phyloP scores from a whole-genome alignment of 768 basidiomycete species.

The Baorangia bicolor region DNA sequence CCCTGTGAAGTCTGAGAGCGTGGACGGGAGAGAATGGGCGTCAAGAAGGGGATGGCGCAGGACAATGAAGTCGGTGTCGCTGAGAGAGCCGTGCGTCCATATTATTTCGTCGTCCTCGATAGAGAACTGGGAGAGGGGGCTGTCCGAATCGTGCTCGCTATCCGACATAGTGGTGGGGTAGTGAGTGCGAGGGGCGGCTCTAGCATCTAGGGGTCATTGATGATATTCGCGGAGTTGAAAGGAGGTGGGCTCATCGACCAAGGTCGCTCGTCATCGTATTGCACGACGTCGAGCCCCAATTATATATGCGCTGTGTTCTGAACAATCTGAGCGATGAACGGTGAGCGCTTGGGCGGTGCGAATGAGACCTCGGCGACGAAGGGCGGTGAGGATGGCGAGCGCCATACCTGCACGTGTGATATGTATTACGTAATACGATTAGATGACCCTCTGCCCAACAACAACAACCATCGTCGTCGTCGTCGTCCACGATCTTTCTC shows the following conservation, averaged over 20 bases:
- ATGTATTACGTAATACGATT: conserved; percentile 35
- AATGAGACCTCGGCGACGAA: background rate
- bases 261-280: conserved; percentile 12
- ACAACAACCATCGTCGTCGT: too few species aligned
- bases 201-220: background rate
- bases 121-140: conserved; percentile 15
- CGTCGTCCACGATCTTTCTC: conserved; percentile 18
- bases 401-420: conserved; percentile 20
- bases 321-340: background rate
- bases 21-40: conserved; percentile 12
- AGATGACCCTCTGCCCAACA: conserved; percentile 39
- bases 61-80: conserved; percentile 27
- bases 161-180: conserved; percentile 11
- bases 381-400: background rate
- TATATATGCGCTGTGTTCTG: background rate
- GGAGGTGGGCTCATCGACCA: background rate
- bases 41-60: conserved; percentile 20
- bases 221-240: conserved; percentile 17
- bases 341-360: background rate
- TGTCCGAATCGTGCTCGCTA: conserved; percentile 4
- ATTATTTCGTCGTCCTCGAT: conserved; percentile 25
- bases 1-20: conserved; percentile 3
- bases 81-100: conserved; percentile 11
- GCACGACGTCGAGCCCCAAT: background rate
- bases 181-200: background rate